phyloP scores from a whole-genome alignment of 1,284 basidiomycete species.

The Neonothopanus nambi region DNA sequence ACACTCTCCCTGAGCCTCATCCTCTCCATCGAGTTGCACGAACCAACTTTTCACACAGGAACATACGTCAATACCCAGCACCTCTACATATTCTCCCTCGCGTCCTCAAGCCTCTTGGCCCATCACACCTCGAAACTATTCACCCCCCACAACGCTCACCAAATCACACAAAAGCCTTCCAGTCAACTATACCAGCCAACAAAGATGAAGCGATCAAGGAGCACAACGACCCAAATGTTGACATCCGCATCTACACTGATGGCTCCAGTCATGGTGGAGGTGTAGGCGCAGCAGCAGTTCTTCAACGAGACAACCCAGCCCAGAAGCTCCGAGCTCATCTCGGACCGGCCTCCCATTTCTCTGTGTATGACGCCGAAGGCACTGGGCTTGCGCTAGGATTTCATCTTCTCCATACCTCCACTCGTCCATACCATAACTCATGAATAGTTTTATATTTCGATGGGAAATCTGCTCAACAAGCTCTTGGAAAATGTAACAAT shows the following conservation, averaged over 20 bases:
- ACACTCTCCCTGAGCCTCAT: conserved; percentile 21
- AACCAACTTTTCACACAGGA: background rate
- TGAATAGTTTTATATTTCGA: background rate
- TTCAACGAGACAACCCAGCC: conserved; percentile 6
- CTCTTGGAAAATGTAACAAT: background rate
- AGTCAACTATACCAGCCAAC: background rate
- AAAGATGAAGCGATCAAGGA: background rate
- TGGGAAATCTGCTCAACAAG: conserved; percentile 3
- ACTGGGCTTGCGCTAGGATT: conserved; percentile 24
- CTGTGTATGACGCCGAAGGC: conserved; percentile 26
- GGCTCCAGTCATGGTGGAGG: background rate
- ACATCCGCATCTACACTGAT: background rate
- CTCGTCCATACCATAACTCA: background rate
- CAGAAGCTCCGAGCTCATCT: conserved; percentile 17
- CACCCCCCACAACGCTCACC: conserved; percentile 11
- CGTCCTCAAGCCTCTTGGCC: background rate
- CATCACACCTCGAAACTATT: conserved; percentile 21
- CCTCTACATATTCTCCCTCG: conserved; percentile 16
- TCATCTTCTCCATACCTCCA: conserved; percentile 13
- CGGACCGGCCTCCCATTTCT: conserved; percentile 19
- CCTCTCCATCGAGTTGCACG: conserved; percentile 13
- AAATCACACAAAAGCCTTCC: background rate
- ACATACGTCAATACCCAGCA: conserved; percentile 6
- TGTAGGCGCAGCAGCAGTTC: conserved; percentile 16
- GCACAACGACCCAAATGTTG: background rate